These are phyloP conservation scores for Globisporangium alternatum DNA, from an alignment of 352 stramenopile species.

Conservation along the genomic window DNA sequence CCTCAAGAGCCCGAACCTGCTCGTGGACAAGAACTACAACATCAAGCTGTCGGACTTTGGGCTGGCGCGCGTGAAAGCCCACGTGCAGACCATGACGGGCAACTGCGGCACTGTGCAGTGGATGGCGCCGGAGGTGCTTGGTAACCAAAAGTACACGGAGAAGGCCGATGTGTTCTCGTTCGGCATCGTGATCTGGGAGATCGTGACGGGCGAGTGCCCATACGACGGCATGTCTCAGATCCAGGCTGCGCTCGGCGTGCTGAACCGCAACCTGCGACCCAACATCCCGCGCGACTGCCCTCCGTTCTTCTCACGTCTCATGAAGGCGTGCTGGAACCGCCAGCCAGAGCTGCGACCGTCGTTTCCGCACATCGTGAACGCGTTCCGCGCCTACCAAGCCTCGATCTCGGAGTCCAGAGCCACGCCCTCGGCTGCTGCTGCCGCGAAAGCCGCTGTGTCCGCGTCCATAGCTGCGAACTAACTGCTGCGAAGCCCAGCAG, in stretches of 20 bases:
- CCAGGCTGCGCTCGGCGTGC: conserved; percentile 60
- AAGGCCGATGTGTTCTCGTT: conserved; percentile 91
- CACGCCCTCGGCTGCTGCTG: conserved; percentile 32
- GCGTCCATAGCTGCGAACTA: conserved; percentile 40
- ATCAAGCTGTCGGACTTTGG: conserved; percentile 88
- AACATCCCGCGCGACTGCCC: conserved; percentile 63
- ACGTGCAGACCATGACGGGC: conserved; percentile 85
- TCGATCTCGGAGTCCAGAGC: conserved; percentile 45
- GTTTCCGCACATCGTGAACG: conserved; percentile 68
- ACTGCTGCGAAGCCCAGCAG: background rate
- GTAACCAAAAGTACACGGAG: conserved; percentile 88
- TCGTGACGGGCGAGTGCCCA: conserved; percentile 82
- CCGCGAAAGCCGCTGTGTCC: conserved; percentile 38
- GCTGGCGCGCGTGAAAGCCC: conserved; percentile 71
- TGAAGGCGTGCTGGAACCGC: conserved; percentile 76
- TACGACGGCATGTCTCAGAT: conserved; percentile 88
- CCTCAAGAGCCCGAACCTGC: conserved; percentile 81
- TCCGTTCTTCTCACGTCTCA: conserved; percentile 63
- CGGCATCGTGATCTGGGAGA: conserved; percentile 90
- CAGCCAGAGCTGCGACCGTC: conserved; percentile 64
- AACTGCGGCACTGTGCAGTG: conserved; percentile 78
- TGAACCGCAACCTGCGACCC: conserved; percentile 68
- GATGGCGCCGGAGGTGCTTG: conserved; percentile 76
- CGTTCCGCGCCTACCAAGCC: conserved; percentile 55
- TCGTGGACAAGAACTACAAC: conserved; percentile 82